Conservation (phyloP, 176 grass and related monocot species). For the Leersia perrieri region DNA sequence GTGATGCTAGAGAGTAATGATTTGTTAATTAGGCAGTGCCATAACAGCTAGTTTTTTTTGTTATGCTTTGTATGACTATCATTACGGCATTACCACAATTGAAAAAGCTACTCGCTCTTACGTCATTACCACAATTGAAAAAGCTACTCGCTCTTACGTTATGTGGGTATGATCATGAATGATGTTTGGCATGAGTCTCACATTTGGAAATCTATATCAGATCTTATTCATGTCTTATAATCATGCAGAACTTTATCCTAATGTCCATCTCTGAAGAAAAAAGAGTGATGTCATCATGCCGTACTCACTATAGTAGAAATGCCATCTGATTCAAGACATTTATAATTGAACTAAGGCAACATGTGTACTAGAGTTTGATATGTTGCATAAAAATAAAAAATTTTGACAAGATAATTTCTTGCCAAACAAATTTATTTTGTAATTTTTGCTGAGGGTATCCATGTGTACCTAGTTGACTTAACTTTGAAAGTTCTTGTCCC, state of each 20-base stretch:
- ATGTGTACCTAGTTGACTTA: constrained; percentile 1
- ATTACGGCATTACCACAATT: background rate
- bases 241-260: background rate
- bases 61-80: background rate
- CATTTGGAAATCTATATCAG: background rate
- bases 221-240: background rate
- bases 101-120: background rate
- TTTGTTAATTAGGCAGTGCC: background rate
- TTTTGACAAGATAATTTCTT: background rate
- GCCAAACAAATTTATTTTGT: background rate
- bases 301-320: background rate
- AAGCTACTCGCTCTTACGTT: background rate
- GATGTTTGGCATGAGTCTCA: background rate
- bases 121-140: background rate
- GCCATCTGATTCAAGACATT: background rate
- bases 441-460: background rate
- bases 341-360: background rate
- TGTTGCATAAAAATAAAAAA: background rate
- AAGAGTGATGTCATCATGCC: background rate
- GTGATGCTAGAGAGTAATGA: background rate
- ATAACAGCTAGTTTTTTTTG: background rate
- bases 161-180: background rate
- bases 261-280: background rate
- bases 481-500: background rate
- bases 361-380: background rate